Evolutionary conservation across 2,329 filamentous ascomycete genomes (phyloP).

Genomic region (Colletotrichum sp.): DNA sequence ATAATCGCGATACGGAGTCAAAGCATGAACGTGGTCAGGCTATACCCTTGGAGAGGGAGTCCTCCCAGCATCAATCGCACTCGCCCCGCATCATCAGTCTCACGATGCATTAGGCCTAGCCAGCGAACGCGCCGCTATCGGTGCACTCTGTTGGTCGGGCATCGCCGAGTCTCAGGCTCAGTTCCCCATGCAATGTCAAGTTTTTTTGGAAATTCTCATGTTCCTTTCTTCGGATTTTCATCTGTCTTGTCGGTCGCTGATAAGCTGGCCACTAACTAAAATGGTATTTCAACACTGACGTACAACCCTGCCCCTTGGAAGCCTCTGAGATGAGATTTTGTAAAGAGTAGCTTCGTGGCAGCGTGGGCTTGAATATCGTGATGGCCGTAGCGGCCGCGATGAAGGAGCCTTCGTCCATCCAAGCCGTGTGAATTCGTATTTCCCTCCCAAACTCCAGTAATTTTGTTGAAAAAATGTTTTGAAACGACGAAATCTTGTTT

Average conservation of each 20-base stretch:
- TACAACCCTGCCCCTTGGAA: neutral
- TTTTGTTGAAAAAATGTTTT: conserved; percentile 1
- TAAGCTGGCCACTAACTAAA: conserved; percentile 11
- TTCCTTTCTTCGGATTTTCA: neutral
- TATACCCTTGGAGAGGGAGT: neutral
- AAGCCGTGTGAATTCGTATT: neutral
- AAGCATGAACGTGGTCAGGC: neutral
- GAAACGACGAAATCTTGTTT: neutral
- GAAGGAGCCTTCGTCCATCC: conserved; percentile 1
- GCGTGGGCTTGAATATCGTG: neutral
- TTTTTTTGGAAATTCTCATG: neutral
- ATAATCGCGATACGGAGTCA: neutral
- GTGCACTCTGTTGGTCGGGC: neutral
- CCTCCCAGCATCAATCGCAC: neutral
- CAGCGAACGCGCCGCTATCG: neutral
- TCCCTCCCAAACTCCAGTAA: conserved; percentile 10
- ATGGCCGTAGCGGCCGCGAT: neutral
- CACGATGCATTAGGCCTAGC: neutral
- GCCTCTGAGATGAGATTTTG: neutral
- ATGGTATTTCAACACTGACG: conserved; percentile 18
- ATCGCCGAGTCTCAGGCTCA: neutral
- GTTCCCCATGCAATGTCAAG: neutral
- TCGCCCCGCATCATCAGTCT: neutral
- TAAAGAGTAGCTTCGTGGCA: conserved; percentile 1
- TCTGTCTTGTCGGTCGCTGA: conserved; percentile 1